Evolutionary conservation across 805 yeast genomes (phyloP).

Genomic region (Lachancea meyersii): DNA sequence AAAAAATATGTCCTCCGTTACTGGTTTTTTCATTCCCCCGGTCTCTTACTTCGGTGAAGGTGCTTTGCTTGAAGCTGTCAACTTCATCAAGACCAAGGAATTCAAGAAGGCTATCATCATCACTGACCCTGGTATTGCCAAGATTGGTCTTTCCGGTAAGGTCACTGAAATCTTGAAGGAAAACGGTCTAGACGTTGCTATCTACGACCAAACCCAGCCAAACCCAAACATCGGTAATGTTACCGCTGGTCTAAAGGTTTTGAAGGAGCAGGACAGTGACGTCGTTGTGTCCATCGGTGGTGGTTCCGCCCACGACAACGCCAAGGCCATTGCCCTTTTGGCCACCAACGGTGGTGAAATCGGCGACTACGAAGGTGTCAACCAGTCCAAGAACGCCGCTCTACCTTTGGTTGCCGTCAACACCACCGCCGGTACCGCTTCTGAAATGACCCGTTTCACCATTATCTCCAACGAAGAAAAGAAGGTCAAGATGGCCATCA

Average conservation of each 20-base stretch:
- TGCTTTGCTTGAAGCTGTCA: conserved; percentile 18
- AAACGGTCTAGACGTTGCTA: conserved; percentile 15
- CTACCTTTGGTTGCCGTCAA: conserved; percentile 39
- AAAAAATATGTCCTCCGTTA: conserved; percentile 12
- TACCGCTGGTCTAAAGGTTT: conserved; percentile 14
- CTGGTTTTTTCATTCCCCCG: conserved; percentile 22
- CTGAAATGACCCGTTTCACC: conserved; percentile 43
- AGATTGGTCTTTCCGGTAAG: conserved; percentile 24
- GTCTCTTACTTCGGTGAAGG: conserved; percentile 24
- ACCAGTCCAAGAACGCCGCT: conserved; percentile 25
- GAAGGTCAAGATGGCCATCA: conserved; percentile 40
- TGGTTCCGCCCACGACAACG: conserved; percentile 43
- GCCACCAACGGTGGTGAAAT: conserved; percentile 38
- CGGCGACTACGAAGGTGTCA: conserved; percentile 38
- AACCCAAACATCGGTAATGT: conserved; percentile 20
- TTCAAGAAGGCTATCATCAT: conserved; percentile 22
- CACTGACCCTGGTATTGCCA: conserved; percentile 29
- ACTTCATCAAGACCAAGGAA: conserved; percentile 13
- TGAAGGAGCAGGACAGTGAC: conserved; percentile 23
- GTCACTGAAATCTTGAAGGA: conserved; percentile 19
- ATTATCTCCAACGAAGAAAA: conserved; percentile 37
- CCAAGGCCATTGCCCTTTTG: conserved; percentile 38
- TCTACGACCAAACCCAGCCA: conserved; percentile 24
- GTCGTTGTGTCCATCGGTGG: conserved; percentile 42
- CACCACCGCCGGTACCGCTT: conserved; percentile 44